phyloP scores from a whole-genome alignment of 2,329 filamentous ascomycete genomes.

The Colletotrichum euphorbiae region DNA sequence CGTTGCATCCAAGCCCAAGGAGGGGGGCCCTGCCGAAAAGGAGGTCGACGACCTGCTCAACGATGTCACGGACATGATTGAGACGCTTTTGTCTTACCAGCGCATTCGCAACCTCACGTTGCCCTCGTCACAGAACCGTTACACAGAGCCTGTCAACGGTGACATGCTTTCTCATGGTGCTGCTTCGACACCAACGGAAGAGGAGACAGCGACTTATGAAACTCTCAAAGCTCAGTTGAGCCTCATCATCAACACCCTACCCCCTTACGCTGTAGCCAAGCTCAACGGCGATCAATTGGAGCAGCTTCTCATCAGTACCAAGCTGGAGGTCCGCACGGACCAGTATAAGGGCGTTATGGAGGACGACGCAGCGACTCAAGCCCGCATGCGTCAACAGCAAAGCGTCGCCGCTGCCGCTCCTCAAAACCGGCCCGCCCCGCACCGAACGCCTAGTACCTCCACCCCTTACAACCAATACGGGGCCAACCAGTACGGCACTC shows the following conservation, averaged over 20 bases:
- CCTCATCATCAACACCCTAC: slow-evolving; percentile 79
- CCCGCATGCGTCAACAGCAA: slow-evolving; percentile 58
- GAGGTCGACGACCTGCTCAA: slow-evolving; percentile 62
- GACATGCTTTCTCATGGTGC: slow-evolving; percentile 77
- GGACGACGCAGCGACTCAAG: slow-evolving; percentile 74
- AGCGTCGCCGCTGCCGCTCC: slow-evolving; percentile 43
- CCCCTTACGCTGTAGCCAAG: slow-evolving; percentile 87
- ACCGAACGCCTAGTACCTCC: slow-evolving; percentile 53
- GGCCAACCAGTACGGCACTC: slow-evolving; percentile 60
- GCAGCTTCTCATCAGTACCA: slow-evolving; percentile 84
- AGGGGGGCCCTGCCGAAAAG: slow-evolving; percentile 30
- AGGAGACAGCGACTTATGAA: slow-evolving; percentile 73
- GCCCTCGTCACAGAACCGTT: slow-evolving; percentile 71
- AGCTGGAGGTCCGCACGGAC: slow-evolving; percentile 77
- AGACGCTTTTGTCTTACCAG: slow-evolving; percentile 82
- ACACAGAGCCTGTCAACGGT: slow-evolving; percentile 71
- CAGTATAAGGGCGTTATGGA: slow-evolving; percentile 85
- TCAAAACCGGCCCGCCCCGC: slow-evolving; percentile 49
- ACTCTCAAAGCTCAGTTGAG: slow-evolving; percentile 80
- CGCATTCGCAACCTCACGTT: slow-evolving; percentile 80
- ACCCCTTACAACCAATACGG: slow-evolving; percentile 58
- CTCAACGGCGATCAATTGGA: slow-evolving; percentile 88
- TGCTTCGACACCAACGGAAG: slow-evolving; percentile 73
- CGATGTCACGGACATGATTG: slow-evolving; percentile 80
- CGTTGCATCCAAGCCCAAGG: slow-evolving; percentile 61